Percentiles rank a stretch among this genome's conserved stretches.
Evolutionary conservation across 2,329 filamentous ascomycete species (phyloP).

Genomic region (Fusarium nurragi): DNA sequence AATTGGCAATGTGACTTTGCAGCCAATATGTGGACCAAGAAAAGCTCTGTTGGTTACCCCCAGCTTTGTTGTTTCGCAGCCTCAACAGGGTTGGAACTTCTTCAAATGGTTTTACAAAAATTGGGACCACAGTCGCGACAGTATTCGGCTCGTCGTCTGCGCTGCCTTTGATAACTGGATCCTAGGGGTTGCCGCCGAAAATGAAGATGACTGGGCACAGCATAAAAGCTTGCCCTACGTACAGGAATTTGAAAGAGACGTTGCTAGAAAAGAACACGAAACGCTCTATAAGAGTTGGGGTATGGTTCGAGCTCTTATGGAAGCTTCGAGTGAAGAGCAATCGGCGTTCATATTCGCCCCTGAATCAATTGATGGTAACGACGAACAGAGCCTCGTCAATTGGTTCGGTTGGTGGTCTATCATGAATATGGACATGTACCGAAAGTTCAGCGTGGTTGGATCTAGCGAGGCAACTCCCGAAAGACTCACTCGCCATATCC

Average conservation of each 20-base stretch:
- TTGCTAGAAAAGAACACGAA: slow-evolving; percentile 19
- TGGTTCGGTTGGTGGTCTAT: slow-evolving; percentile 70
- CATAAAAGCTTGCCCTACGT: not conserved
- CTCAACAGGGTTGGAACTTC: slow-evolving; percentile 47
- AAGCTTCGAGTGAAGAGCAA: slow-evolving; percentile 14
- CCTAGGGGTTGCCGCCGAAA: slow-evolving; percentile 41
- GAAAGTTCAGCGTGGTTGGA: slow-evolving; percentile 66
- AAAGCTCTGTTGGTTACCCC: slow-evolving; percentile 53
- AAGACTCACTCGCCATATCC: slow-evolving; percentile 41
- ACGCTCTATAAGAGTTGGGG: slow-evolving; percentile 39
- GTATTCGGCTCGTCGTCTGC: slow-evolving; percentile 46
- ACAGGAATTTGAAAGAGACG: not conserved
- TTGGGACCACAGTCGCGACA: slow-evolving; percentile 19
- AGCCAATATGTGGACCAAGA: slow-evolving; percentile 47
- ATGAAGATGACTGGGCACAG: slow-evolving; percentile 1
- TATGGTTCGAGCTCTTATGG: slow-evolving; percentile 33
- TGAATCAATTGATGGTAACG: slow-evolving; percentile 61
- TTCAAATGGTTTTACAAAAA: slow-evolving; percentile 50
- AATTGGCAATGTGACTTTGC: slow-evolving; percentile 42
- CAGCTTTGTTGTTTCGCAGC: slow-evolving; percentile 54
- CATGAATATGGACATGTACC: slow-evolving; percentile 59
- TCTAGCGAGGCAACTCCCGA: slow-evolving; percentile 46
- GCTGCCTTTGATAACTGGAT: slow-evolving; percentile 46
- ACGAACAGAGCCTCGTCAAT: slow-evolving; percentile 70
- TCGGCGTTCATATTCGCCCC: slow-evolving; percentile 57